Conservation (phyloP, 345 rosid genomes). For the Clausena lansium region DNA sequence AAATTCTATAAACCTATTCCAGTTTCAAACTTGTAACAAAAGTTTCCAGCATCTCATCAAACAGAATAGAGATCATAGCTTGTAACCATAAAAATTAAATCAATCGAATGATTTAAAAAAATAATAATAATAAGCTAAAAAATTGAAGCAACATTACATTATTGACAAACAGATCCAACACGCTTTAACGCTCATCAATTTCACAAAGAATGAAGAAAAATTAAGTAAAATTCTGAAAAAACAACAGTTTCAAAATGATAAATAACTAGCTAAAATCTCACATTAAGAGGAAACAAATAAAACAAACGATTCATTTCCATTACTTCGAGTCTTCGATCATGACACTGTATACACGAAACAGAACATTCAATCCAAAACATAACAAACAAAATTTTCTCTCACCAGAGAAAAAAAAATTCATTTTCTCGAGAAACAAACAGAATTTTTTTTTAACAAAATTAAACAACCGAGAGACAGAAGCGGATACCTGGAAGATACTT, state of each 20-base stretch:
- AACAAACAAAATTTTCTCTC: background rate
- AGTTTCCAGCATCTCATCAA: background rate
- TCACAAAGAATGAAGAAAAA: background rate
- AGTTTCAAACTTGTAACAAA: background rate
- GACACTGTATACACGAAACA: background rate
- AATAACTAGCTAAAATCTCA: background rate
- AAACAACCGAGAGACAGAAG: background rate
- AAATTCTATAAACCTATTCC: background rate
- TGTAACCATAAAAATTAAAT: background rate
- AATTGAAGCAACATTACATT: background rate
- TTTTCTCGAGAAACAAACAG: background rate
- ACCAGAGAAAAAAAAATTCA: background rate
- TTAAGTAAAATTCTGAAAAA: background rate
- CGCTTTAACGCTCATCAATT: background rate
- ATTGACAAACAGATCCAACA: constrained; percentile 21
- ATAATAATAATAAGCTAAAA: background rate
- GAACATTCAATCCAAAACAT: background rate
- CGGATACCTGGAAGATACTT: background rate
- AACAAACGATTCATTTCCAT: background rate
- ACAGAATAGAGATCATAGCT: constrained; percentile 3
- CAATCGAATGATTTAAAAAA: background rate
- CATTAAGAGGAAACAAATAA: background rate
- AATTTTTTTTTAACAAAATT: background rate
- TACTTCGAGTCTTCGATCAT: background rate
- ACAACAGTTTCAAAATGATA: background rate